Base-by-base conservation (phyloP, 768 basidiomycete genomes). In the Psilocybe azurescens region DNA sequence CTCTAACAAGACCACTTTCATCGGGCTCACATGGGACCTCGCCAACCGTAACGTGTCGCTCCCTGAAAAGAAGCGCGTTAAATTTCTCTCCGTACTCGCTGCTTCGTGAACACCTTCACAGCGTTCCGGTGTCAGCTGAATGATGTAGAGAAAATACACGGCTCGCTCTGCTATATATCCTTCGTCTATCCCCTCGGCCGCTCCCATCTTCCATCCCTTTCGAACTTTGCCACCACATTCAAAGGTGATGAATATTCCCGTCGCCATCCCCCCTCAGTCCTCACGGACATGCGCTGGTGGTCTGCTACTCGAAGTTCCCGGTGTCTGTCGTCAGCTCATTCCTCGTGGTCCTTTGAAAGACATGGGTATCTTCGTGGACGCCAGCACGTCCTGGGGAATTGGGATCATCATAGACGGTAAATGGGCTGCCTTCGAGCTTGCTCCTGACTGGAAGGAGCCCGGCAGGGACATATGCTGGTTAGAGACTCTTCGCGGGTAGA, bases 281-380 rank as follows among this genome's bases (percentile, higher is more conserved):
- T 74, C 29, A 14, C 64, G 1, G 65, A 72, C 54, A 58, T 77
- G 20, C 51, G 55, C 20, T 77, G 74, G 76, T 77, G 75, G 76
- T 13, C 24, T 3, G 24, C 39, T 0, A 50, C 14, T 6, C n/a
- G 24, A 46, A 3, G 20, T 49, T 0, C 32, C 47, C 10, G 41
- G 16, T 16, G 36, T 56, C 48, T 65, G 47, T 7, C 46, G 67
- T n/a, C 56, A 56, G 11, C 66, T 70, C 7, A 11, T 33, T 7
- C 63, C 65, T 1, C 41, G 62, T 2, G 64, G 63, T 5, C 53
- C 65, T 1, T 33, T 57, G 2, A 10, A 47, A 5, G 65, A 75
- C 36, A 61, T 81, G 0, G 62, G 72, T 0, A 69, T 68, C 3
- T 47, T 16, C 2, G 46, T 47, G 8, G 46, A 47, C 14, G 3